These are phyloP conservation scores for Leccinum holopus DNA, from an alignment of 1,284 basidiomycete genomes.

Conservation along the genomic window DNA sequence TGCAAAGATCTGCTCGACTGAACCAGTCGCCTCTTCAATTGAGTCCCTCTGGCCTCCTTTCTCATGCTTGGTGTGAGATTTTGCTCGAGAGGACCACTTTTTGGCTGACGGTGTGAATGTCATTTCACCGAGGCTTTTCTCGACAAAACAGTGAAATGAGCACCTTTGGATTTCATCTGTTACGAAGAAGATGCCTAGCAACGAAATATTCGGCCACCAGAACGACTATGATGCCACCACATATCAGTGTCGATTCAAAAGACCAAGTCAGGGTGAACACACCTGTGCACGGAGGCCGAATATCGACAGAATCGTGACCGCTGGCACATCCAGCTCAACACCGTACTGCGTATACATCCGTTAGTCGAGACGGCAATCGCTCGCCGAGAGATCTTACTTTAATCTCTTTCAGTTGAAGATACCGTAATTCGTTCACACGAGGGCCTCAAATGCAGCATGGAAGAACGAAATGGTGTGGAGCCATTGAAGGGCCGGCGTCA, in stretches of 20 bases:
- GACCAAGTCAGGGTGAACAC: slow-evolving; percentile 6
- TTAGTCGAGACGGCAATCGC: slow-evolving; percentile 12
- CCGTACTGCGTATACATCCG: slow-evolving; percentile 63
- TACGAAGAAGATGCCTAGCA: slow-evolving; percentile 82
- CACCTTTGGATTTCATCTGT: slow-evolving; percentile 16
- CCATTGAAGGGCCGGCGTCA: slow-evolving; percentile 75
- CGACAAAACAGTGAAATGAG: too few relatives aligned
- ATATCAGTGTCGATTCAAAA: slow-evolving; percentile 12
- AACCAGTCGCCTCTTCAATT: too few relatives aligned
- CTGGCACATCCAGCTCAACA: slow-evolving; percentile 90
- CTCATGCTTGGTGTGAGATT: too few relatives aligned
- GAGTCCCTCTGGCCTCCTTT: too few relatives aligned
- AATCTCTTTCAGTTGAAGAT: slow-evolving; percentile 88
- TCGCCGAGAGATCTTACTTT: slow-evolving; percentile 53
- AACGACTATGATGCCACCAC: slow-evolving; percentile 60
- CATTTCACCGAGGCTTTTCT: too few relatives aligned
- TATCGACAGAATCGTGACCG: slow-evolving; percentile 87
- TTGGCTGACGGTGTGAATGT: too few relatives aligned
- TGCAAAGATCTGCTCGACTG: too few relatives aligned
- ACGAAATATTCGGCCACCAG: slow-evolving; percentile 92
- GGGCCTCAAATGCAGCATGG: slow-evolving; percentile 97
- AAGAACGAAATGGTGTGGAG: slow-evolving; percentile 93
- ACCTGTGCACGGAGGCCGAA: slow-evolving; percentile 88
- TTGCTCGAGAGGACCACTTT: too few relatives aligned
- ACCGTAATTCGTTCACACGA: slow-evolving; percentile 93